phyloP scores from a whole-genome alignment of 495 filamentous ascomycete species.

The Coniosporium apollinis region DNA sequence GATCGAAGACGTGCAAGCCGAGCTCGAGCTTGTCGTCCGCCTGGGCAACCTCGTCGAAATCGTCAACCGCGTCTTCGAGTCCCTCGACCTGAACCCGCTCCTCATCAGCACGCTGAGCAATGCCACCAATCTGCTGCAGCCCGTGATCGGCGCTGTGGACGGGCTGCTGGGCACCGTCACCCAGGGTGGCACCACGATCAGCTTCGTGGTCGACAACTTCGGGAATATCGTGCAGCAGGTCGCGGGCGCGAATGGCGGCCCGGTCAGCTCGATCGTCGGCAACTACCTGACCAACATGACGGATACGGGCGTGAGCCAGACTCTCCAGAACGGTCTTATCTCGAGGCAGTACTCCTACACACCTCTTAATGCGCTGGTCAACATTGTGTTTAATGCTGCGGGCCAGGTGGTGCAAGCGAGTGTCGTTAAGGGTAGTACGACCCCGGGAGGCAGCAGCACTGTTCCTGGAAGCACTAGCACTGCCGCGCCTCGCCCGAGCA shows the following conservation, averaged over 20 bases:
- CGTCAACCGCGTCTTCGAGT: slow-evolving; percentile 37
- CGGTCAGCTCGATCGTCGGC: slow-evolving; percentile 34
- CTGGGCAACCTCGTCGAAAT: slow-evolving; percentile 40
- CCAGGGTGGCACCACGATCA: slow-evolving; percentile 32
- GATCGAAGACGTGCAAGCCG: slow-evolving; percentile 36
- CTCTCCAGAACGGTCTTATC: slow-evolving; percentile 30
- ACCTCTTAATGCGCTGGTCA: slow-evolving; percentile 35
- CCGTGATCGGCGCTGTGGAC: slow-evolving; percentile 36
- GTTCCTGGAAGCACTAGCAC: not conserved
- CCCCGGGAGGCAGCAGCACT: slow-evolving; percentile 4
- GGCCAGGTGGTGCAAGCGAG: slow-evolving; percentile 40
- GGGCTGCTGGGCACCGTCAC: slow-evolving; percentile 36
- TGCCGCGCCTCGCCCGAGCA: no score
- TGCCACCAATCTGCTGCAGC: slow-evolving; percentile 30
- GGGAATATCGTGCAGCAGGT: slow-evolving; percentile 42
- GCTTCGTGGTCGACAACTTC: slow-evolving; percentile 40
- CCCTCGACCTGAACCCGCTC: slow-evolving; percentile 39
- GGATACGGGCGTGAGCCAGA: slow-evolving; percentile 27
- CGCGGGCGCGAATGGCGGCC: slow-evolving; percentile 20
- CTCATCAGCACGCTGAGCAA: slow-evolving; percentile 36
- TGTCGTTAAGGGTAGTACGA: slow-evolving; percentile 22
- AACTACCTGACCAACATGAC: slow-evolving; percentile 41
- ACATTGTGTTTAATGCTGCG: slow-evolving; percentile 37
- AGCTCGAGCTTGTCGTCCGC: slow-evolving; percentile 38
- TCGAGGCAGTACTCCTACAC: slow-evolving; percentile 37